Base-by-base conservation (phyloP, 371 early-diverging fungal species). In the Gilbertella persicaria region DNA sequence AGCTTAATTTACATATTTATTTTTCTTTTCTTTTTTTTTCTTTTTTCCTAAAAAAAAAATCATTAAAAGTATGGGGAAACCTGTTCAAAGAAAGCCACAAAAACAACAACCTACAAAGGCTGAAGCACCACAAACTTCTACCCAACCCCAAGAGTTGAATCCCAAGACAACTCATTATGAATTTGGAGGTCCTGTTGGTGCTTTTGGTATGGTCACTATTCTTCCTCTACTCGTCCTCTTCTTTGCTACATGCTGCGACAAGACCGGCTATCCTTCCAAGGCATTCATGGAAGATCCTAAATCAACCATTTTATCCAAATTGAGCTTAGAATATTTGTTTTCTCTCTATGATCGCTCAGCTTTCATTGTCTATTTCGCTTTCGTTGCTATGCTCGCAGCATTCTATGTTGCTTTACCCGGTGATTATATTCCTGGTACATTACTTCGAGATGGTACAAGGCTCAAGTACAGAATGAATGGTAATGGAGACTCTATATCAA, bases 181-280 rank as follows among this genome's bases (percentile, higher is more conserved):
- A 67, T 91, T 96, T 69, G 75, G 90, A n/a, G 96, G 96, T 3
- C 87, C 88, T 3, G 77, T 87, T 26, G 92, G 94, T n/a, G 80
- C 91, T 0, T 56, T 81, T 2, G 75, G 72, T 2, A 86, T 91
- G 66, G 68, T 89, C 24, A 54, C 78, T 8, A 69, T 55, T 16
- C 72, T 93, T 28, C 85, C 91, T 13, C 23, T 85, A 19, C 75
- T 85, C 13, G 82, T 89, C 21, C 44, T 73, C 3, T 70, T 74
- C 44, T 72, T 78, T 48, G 55, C 78, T 9, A 46, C 57, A 5
- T 69, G 67, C 45, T 78, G 78, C 28, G 64, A 72, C 45, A 25
- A 49, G 2, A 66, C 67, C 0, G 78, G 78, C 28, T 78, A 71
- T 26, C 78, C 78, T 14, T 63, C 78, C 12, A 50, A 69, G 24